Base-by-base conservation (phyloP, 2,329 filamentous ascomycete species). In the Arthrobotrys iridis region DNA sequence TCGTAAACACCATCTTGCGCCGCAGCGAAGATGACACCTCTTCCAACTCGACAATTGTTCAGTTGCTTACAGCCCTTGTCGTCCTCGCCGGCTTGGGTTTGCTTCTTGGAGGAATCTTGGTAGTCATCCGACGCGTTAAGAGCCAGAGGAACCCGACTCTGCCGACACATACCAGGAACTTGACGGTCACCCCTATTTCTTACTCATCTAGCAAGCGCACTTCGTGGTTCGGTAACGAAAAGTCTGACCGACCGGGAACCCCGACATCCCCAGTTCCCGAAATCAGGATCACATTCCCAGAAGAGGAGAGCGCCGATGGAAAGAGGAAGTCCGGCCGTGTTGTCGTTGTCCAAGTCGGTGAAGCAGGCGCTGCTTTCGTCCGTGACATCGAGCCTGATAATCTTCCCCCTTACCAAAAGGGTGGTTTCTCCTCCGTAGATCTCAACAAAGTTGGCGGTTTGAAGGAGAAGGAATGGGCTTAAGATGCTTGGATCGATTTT, bases 261-360 rank as follows among this genome's bases (percentile, higher is more conserved):
- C 91, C 93, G 20, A 85, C 90, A 79, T 92, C 90, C 48, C 90
- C 91, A n/a, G 78, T 98, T 26, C 95, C 95, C 18, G 92, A 98
- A 84, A 99, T 99, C 80, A 93, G 93, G 83, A 97, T 99, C 83
- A 98, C 95, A 35, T 98, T 99, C 85, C 95, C 95, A 13, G 92
- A 96, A 80, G 95, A 98, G 85, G 90, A 96, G 79, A 93, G 97
- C 81, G 91, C 93, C 78, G 85, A 88, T 64, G 94, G 94, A 79
- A 92, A 89, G 83, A 87, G 87, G 79, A 91, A 91, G 84, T 93
- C 90, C 78, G 94, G 94, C 33, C 89, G 93, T 30, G 93, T 98
- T 59, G 91, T 99, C 20, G 89, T 98, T 35, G 94, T 99, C 66
- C 88, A 92, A 60, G 92, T 98, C 59, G 93, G 93, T 77, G 95